Percentiles rank a stretch among this genome's conserved stretches.
Conservation (phyloP, 73 alveolate genomes). For the Paramecium primaurelia region DNA sequence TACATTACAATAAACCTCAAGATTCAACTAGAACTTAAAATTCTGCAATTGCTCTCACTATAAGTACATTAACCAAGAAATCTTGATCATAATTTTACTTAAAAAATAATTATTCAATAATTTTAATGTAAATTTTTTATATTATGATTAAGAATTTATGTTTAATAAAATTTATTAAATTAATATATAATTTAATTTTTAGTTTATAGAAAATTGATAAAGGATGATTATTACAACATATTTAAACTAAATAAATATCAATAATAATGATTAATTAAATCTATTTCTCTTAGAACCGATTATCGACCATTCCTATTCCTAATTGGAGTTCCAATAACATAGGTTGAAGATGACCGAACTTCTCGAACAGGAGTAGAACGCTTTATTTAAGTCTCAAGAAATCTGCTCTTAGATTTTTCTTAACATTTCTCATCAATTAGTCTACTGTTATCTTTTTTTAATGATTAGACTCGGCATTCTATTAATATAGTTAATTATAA, state of each 20-base stretch:
- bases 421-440: slow-evolving; percentile 6
- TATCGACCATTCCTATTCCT: not conserved
- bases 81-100: not conserved
- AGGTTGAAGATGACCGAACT: slow-evolving; percentile 5
- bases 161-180: too few relatives aligned
- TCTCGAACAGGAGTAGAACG: slow-evolving; percentile 46
- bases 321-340: not conserved
- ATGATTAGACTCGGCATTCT: not conserved
- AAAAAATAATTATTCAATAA: not conserved
- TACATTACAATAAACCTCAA: not conserved
- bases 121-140: not conserved
- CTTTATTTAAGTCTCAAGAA: slow-evolving; percentile 31
- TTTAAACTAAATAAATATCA: not conserved
- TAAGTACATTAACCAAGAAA: not conserved
- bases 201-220: not conserved
- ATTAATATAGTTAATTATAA: not conserved
- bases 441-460: slow-evolving; percentile 27
- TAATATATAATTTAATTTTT: too few relatives aligned
- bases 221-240: not conserved
- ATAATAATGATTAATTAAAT: not conserved
- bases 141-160: not conserved
- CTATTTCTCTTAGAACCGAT: not conserved
- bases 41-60: not conserved
- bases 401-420: not conserved
- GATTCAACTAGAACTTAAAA: not conserved